phyloP scores from a whole-genome alignment of 2,329 filamentous ascomycete genomes.

The Apiospora kogelbergensis region DNA sequence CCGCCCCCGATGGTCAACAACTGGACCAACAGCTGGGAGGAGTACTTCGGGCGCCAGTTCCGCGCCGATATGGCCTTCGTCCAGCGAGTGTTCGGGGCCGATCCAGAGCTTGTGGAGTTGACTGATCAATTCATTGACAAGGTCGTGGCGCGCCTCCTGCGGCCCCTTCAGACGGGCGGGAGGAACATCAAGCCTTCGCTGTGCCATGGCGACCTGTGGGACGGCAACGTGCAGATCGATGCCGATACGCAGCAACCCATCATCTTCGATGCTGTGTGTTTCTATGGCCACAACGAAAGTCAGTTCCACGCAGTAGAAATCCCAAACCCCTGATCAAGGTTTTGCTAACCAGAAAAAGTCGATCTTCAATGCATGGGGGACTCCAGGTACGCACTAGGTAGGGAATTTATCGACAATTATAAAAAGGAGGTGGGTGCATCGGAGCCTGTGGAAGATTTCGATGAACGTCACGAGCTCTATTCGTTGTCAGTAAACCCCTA shows the following conservation, averaged over 20 bases:
- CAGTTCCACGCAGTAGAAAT: background rate
- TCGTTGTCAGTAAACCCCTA: background rate
- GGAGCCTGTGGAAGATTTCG: slow-evolving; percentile 30
- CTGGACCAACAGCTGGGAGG: slow-evolving; percentile 28
- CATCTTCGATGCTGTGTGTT: slow-evolving; percentile 29
- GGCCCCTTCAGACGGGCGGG: background rate
- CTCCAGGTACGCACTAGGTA: slow-evolving; percentile 15
- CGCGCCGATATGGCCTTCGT: slow-evolving; percentile 14
- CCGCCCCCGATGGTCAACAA: slow-evolving; percentile 22
- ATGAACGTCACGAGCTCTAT: slow-evolving; percentile 32
- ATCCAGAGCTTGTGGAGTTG: background rate
- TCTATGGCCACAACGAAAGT: slow-evolving; percentile 33
- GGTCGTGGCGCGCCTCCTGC: background rate
- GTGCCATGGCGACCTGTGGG: slow-evolving; percentile 31
- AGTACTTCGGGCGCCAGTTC: slow-evolving; percentile 22
- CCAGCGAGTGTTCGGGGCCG: slow-evolving; percentile 9
- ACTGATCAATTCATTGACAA: background rate
- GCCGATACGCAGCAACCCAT: slow-evolving; percentile 24
- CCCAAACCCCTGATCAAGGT: background rate
- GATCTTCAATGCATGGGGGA: slow-evolving; percentile 21
- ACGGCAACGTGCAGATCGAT: slow-evolving; percentile 26
- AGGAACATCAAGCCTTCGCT: background rate
- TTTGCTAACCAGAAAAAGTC: background rate
- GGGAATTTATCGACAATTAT: slow-evolving; percentile 20
- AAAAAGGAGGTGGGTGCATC: slow-evolving; percentile 21